Evolutionary conservation across 2,329 filamentous ascomycete genomes (phyloP), one percentile per base, ranked within the genome.

Genomic region (Phialophora chinensis): DNA sequence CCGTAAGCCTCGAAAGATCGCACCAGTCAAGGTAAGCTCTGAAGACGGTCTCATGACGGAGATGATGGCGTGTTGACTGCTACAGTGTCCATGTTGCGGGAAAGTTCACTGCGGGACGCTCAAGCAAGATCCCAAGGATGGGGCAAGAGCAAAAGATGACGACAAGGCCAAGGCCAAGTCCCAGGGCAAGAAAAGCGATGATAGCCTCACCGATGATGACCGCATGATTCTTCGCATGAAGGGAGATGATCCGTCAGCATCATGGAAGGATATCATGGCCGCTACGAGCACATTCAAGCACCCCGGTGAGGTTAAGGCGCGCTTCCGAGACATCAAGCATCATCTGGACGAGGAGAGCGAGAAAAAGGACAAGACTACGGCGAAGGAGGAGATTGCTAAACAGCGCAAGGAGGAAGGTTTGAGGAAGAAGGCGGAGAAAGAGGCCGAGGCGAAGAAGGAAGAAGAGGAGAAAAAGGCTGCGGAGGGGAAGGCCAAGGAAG

Each of bases 211-310:
- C 20, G 69, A 67, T 29, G 69, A 76, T 52, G 74, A 76, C 57
- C 67, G 66, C 14, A 70, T 56, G 54, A 63, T 75, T 33, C 38
- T 72, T 12, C 65, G 69, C n/a, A 66, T 75, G 70, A 76, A 75
- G 62, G 65, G 62, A 14, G 44, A 66, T 31, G 66, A 71, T 47
- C 67, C 57, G 29, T 60, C 65, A 3, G 49, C 62, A 8, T 63
- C 58, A 53, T 76, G 72, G 73, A 66, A 68, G 20, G 60, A 72
- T n/a, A 72, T 73, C 56, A 53, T 70, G 20, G 68, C 65, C 10
- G 68, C 25, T 4, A 62, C 68, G 14, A 62, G 64, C 23, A 64
- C 58, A 8, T 66, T 64, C 65, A 69, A 64, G 29, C 42, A 49
- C 10, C 63, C 55, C 7, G 25, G 57, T 17, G 66, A 70, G 5